Evolutionary conservation across 1,139 yeast species (phyloP), one percentile per base, ranked within the genome.

Genomic region (Ashbya aceris): DNA sequence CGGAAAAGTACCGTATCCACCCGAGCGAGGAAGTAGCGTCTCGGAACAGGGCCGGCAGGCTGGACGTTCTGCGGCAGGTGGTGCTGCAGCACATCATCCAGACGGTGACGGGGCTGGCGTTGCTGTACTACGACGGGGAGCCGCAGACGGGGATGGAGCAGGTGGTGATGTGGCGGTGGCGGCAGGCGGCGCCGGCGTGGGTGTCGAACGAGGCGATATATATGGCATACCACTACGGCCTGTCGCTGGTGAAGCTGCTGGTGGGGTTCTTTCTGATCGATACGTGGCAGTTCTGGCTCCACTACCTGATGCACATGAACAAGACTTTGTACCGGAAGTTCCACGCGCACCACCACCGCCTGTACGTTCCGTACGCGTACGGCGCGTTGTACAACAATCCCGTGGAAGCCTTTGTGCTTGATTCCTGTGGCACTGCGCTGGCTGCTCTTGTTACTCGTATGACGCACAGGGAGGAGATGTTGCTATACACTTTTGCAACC

Each of bases 361-460:
- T 91, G 40, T 89, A 91, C 57, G 96, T 91, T 27, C 98, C 98
- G 8, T 91, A 86, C 64, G 96, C 98, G 1, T 89, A 75, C 63
- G 98, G 98, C 39, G 98, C 98, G 3, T 71, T 91, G 37, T 91
- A 86, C 69, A 91, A 91, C 65, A 89, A 89, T 54, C 91, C 96
- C 13, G 73, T 85, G 10, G 98, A 91, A 67, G 98, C 98, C 4
- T 85, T 91, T 53, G 62, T 89, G 45, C 71, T 91, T 56, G 98
- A 91, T 65, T 86, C 98, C 12, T 62, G 80, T 38, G 98, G 98
- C 7, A 83, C 97, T 1, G 97, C 96, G 20, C 52, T 89, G 35
- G 93, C 96, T 1, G 73, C 79, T 44, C 52, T 84, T 27, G 51
- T 75, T 11, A 73, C 84, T 2, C 71, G 74, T 1, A 68, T 91